Evolutionary conservation across 768 basidiomycete genomes (phyloP), one percentile per base, ranked within the genome.

Genomic region (Boletus eberwhitei): DNA sequence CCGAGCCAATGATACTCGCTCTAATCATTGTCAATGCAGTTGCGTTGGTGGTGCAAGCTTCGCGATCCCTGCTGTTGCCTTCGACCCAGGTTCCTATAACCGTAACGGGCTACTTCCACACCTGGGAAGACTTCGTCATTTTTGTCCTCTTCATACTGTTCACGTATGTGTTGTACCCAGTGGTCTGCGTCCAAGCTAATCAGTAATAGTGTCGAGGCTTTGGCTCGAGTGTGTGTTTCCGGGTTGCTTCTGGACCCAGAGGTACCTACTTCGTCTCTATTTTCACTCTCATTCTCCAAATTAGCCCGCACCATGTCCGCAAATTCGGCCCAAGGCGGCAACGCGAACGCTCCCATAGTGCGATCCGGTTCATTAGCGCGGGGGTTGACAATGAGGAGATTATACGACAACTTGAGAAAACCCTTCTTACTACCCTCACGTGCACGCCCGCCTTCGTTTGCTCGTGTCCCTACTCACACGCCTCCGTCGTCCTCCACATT

Each of bases 211-310:
- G 57, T 95, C 47, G 96, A 98, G 75, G 85, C 87, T 42, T 77
- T 89, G 60, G 91, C 91, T 40, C 87, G 95, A 24, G 94, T 95
- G 65, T 83, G 91, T 63, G 88, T 93, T 31, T 90, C 88, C 24
- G 96, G 96, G 22, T 81, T 98, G 58, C 67, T 98, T 17, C 78
- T 97, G 45, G 93, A 95, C 68, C 92, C 91, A 14, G 87, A 90
- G 58, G 72, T 88, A 7, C 78, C 80, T 39, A 70, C 81, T 50
- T 78, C 77, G 47, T 64, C 79, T 31, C 62, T 82, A 6, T 82
- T 84, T 62, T 70, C 74, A 35, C 68, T 76, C 3, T 67, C 73
- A 9, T 69, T 75, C 26, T 67, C 68, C 41, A 63, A 58, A 14
- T 44, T 53, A 24, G 42, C 51, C n/a, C 55, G 52, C n/a, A 35